Evolutionary conservation across 2,329 filamentous ascomycete genomes (phyloP), one percentile per base, ranked within the genome.

Genomic region (Rhexocercosporidium sp.): DNA sequence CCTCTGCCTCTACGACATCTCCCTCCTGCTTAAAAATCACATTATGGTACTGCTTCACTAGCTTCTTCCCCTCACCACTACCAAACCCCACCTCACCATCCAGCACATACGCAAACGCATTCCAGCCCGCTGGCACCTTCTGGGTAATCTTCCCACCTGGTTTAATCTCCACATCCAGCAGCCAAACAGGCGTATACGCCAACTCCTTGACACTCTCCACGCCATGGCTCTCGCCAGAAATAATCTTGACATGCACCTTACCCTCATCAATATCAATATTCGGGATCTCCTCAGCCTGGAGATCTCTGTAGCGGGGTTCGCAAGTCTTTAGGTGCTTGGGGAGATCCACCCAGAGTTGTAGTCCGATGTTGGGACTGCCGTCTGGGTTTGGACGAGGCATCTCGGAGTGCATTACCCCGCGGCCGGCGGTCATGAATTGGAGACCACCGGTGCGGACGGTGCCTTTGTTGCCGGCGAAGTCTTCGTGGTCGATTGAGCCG

Each of bases 361-460:
- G 49, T 3, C 49, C 56, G 37, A 59, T 59, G 20, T 59, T 59
- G 20, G 56, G 56, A 59, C 56, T 59, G 7, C 56, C 56, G 56
- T 59, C 56, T 11, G 56, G 18, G 7, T 59, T 59, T n/a, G 56
- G 56, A 9, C 56, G 56, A 2, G 56, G 56, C 14, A 59, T 59
- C 39, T 59, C 56, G 16, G 56, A 59, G 34, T 59, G 56, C 56
- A 59, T 59, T 16, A 59, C 44, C 14, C 56, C 56, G 11, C 56
- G 56, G 20, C 56, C 56, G 34, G 56, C 56, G 18, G 56, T 59
- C 56, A 59, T 59, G 56, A 59, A 59, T 59, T 59, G 56, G 3
- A 59, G 9, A 1, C 56, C 56, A 14, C 56, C 56, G 20, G 56
- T 59, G 14, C 27, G 34, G 56, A 59, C 44, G 7, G 56, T 59